Percentiles rank a stretch among this genome's conserved stretches.
phyloP scores from a whole-genome alignment of 306 rosid species.

The Quercus suber region DNA sequence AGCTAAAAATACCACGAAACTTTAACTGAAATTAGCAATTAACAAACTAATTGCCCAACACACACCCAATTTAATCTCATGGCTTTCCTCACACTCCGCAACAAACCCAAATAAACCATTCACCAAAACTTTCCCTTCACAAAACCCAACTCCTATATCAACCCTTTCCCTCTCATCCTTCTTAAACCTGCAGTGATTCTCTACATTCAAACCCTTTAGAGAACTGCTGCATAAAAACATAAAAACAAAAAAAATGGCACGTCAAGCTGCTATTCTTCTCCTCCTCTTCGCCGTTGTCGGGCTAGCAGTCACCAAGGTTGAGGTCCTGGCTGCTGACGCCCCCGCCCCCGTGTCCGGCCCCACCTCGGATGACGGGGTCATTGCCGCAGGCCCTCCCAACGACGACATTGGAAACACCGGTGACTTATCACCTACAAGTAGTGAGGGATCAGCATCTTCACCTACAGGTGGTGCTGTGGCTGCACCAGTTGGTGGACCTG shows the following conservation, averaged over 20 bases:
- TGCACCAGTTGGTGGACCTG: conserved; percentile 51
- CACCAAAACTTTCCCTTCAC: not conserved
- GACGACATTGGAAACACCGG: conserved; percentile 31
- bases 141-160: not conserved
- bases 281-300: conserved; percentile 44
- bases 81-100: conserved; percentile 16
- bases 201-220: not conserved
- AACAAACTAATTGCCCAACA: not conserved
- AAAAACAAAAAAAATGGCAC: conserved; percentile 39
- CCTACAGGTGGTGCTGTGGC: not conserved
- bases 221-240: conserved; percentile 5
- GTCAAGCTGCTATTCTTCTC: conserved; percentile 35
- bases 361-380: not conserved
- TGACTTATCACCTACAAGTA: not conserved
- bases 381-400: not conserved
- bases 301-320: conserved; percentile 20
- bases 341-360: not conserved
- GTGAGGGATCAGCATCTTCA: no score
- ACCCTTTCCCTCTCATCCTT: not conserved
- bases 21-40: not conserved
- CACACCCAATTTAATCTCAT: not conserved
- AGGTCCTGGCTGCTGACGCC: not conserved
- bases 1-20: not conserved
- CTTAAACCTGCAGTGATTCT: conserved; percentile 22
- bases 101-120: not conserved